Conservation (phyloP, 108 stramenopile genomes). For the Skeletonema grethae region DNA sequence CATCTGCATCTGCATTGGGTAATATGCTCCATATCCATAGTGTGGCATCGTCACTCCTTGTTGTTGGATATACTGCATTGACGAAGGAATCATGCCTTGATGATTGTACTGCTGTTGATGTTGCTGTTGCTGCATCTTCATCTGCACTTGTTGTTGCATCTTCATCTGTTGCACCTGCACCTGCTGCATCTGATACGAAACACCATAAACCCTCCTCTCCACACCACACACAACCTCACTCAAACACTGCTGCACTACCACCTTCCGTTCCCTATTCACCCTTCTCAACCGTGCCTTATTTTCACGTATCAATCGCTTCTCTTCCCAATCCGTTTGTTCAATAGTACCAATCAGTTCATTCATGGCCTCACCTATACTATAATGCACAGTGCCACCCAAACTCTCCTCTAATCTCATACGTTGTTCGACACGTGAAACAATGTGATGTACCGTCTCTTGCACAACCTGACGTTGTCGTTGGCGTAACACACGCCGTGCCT, state of each 20-base stretch:
- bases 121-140: background rate
- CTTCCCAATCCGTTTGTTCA: background rate
- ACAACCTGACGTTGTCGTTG: background rate
- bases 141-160: slow-evolving; percentile 18
- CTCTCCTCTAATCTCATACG: slow-evolving; percentile 13
- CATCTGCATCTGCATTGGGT: background rate
- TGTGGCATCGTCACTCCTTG: background rate
- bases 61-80: background rate
- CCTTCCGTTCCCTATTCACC: slow-evolving; percentile 19
- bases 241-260: slow-evolving; percentile 11
- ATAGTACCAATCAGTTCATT: background rate
- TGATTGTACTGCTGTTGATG: background rate
- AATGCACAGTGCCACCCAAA: slow-evolving; percentile 2
- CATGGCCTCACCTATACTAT: slow-evolving; percentile 28
- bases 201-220: background rate
- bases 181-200: slow-evolving; percentile 11
- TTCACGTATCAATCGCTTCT: background rate
- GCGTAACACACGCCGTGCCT: background rate
- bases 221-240: background rate
- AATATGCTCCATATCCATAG: background rate
- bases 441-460: background rate
- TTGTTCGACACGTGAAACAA: slow-evolving; percentile 12
- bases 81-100: background rate
- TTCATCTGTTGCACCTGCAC: slow-evolving; percentile 14
- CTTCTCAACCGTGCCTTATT: background rate